Evolutionary conservation across 108 stramenopile species (phyloP), one percentile per base, ranked within the genome.

Genomic region (Fragilaria radians): DNA sequence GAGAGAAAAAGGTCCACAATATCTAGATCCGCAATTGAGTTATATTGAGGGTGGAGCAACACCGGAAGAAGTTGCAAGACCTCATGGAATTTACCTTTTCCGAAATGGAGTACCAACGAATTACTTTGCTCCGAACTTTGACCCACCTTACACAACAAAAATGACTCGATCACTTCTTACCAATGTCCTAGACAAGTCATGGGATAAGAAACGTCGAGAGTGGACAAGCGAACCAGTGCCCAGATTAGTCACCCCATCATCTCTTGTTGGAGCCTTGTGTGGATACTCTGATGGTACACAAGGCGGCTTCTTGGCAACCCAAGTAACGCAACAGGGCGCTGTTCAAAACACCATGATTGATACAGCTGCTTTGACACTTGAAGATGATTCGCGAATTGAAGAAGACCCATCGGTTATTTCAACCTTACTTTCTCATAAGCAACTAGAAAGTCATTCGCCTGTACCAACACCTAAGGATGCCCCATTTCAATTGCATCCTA

Each of bases 101-200:
- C 74, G 82, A 50, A 83, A 89, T 62, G 91, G 87, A 5, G 63
- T 79, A 28, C 85, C 91, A 18, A 89, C 91, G 18, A 93, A 93
- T 62, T 93, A 93, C 67, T 93, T 93, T 67, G 81, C 88, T 30
- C 91, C 91, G 19, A 93, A 93, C 61, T 88, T 93, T 58, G 70
- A 86, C 32, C 88, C 88, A 28, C 91, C 91, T 2, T 93, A 93
- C 61, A 86, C 85, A n/a, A 89, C 91, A 25, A 88, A 83, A 51
- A 85, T 93, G 82, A 89, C 79, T 14, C 72, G 91, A 17, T 79
- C 72, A 52, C 56, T 93, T 30, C 67, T 93, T 31, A 48, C 65
- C 22, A 93, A 87, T 62, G 87, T 93, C 0, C 57, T 93, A 28
- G 72, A 66, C 27, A 93, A 93, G 58, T 79, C 76, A 48, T 93